These are phyloP conservation scores for Fusarium papillatum DNA, from an alignment of 2,329 filamentous ascomycete species.

Conservation along the genomic window DNA sequence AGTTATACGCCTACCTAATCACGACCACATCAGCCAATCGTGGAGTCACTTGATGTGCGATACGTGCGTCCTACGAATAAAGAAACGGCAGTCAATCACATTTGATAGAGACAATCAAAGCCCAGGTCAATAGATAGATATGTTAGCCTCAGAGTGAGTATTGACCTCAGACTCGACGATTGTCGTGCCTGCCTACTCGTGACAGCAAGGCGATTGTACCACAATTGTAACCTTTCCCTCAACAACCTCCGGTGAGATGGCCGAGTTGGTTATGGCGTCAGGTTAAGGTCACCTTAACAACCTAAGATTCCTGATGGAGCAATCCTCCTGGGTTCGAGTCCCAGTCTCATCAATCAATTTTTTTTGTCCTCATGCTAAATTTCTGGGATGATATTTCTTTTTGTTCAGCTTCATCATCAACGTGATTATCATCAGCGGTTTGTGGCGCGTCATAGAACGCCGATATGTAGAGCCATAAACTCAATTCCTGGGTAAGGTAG, in stretches of 20 bases:
- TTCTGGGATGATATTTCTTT: not conserved
- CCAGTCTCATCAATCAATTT: slow-evolving; percentile 43
- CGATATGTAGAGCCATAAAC: not conserved
- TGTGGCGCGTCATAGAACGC: not conserved
- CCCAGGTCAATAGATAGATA: too few relatives aligned
- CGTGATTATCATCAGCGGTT: not conserved
- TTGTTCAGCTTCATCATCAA: not conserved
- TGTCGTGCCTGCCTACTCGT: too few relatives aligned
- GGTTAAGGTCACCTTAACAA: slow-evolving; percentile 46
- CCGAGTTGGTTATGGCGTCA: slow-evolving; percentile 48
- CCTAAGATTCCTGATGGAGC: slow-evolving; percentile 43
- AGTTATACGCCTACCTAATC: not conserved
- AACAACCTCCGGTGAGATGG: slow-evolving; percentile 41
- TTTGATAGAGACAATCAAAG: too few relatives aligned
- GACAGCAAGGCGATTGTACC: not conserved
- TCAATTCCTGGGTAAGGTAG: not conserved
- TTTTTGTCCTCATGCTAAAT: not conserved
- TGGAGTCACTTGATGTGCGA: not conserved
- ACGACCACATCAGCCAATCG: not conserved
- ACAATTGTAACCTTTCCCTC: rapidly evolving
- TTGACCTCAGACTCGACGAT: too few relatives aligned
- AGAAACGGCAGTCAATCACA: not conserved
- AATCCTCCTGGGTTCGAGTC: slow-evolving; percentile 48
- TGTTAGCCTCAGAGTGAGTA: too few relatives aligned
- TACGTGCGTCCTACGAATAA: not conserved